Conservation (phyloP, 257 asterid species). For the Lithospermum erythrorhizon region DNA sequence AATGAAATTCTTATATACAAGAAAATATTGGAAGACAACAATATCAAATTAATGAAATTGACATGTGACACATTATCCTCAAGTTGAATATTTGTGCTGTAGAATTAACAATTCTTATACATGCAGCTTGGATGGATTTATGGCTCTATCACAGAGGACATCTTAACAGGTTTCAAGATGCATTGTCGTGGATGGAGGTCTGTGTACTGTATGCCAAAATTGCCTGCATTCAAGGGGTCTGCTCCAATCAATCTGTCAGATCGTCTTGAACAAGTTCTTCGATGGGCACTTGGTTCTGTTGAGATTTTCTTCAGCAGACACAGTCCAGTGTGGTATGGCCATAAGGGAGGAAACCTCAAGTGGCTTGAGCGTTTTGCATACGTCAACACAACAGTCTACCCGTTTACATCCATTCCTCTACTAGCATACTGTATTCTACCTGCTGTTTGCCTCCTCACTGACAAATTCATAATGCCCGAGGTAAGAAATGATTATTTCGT, state of each 20-base stretch:
- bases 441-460: constrained; percentile 83
- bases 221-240: constrained; percentile 83
- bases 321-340: constrained; percentile 75
- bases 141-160: constrained; percentile 92
- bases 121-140: constrained; percentile 93
- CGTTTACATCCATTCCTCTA: constrained; percentile 82
- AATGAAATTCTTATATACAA: too few relatives aligned
- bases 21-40: too few relatives aligned
- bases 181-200: constrained; percentile 98
- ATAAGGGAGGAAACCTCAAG: constrained; percentile 73
- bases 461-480: constrained; percentile 92
- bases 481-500: constrained; percentile 21
- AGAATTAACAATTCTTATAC: constrained; percentile 2
- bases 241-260: constrained; percentile 90
- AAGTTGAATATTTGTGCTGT: too few relatives aligned
- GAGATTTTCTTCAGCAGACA: constrained; percentile 89
- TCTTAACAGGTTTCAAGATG: constrained; percentile 93
- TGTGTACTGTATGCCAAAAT: constrained; percentile 75
- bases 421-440: constrained; percentile 91
- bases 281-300: constrained; percentile 94
- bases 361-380: constrained; percentile 87
- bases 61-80: too few relatives aligned
- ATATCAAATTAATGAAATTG: too few relatives aligned
- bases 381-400: constrained; percentile 72
- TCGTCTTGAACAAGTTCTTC: constrained; percentile 88